A percentile compares a stretch with the other conserved stretches of the same genome.
phyloP scores from a whole-genome alignment of 139 green algal species.

The Chlorella vulgaris region DNA sequence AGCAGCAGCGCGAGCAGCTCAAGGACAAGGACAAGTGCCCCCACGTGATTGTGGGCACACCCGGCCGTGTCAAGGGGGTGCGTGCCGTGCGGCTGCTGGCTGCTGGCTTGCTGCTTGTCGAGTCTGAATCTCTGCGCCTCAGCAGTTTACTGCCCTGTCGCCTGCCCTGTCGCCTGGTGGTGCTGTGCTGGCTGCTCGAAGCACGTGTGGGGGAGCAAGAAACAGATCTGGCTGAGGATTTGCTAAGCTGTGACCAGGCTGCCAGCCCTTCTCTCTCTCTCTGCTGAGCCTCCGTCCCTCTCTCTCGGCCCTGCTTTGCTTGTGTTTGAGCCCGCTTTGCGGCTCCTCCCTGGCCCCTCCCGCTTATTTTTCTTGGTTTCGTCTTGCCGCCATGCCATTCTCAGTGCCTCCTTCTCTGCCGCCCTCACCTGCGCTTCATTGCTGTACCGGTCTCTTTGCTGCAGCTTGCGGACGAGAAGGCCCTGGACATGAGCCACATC shows the following conservation, averaged over 20 bases:
- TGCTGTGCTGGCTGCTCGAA: background rate
- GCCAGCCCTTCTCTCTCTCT: background rate
- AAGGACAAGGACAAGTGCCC: conserved; percentile 83
- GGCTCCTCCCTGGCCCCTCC: too few relatives aligned
- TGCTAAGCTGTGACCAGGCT: background rate
- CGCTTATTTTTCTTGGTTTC: too few relatives aligned
- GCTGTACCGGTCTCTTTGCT: background rate
- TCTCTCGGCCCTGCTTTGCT: too few relatives aligned
- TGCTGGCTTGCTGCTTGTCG: background rate
- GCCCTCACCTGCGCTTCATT: background rate
- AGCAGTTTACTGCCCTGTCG: background rate
- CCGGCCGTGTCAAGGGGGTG: conserved; percentile 93
- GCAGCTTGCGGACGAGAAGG: conserved; percentile 81
- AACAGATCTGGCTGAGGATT: too few relatives aligned
- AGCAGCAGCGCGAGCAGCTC: conserved; percentile 82
- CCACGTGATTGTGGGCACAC: conserved; percentile 95
- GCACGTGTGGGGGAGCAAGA: background rate
- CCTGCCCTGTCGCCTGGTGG: background rate
- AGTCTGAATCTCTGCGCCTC: too few relatives aligned
- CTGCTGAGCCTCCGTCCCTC: background rate
- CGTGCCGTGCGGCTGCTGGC: conserved; percentile 3
- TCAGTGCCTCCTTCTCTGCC: too few relatives aligned
- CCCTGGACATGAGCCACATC: conserved; percentile 86
- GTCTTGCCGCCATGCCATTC: too few relatives aligned
- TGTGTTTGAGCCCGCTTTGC: too few relatives aligned